Evolutionary conservation across 2,329 filamentous ascomycete genomes (phyloP), one percentile per base, ranked within the genome.

Genomic region (Ophiostoma fasciatum): DNA sequence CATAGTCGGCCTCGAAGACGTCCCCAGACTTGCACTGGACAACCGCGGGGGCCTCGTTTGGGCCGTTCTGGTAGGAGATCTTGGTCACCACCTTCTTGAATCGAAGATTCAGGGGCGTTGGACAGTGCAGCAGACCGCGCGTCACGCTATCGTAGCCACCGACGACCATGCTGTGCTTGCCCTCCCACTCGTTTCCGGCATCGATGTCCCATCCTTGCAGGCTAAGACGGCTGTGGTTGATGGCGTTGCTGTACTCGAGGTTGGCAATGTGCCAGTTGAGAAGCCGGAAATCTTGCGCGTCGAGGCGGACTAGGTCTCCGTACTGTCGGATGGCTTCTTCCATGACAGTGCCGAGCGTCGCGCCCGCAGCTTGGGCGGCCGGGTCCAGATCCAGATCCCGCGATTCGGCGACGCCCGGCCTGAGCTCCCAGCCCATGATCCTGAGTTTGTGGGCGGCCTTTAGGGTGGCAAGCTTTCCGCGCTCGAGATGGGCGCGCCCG

Each of bases 211-310:
- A 96, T 0, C 87, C 78, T 7, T 78, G 75, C 12, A 98, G 71
- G 54, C 88, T 96, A 14, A 98, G 70, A 43, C 81, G 79, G 45
- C 81, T 78, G 37, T 94, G 75, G 45, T 85, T 92, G 2, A 78
- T 82, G 2, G 90, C 90, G 54, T 96, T 98, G 43, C 88, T 92
- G 52, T 98, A 98, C 56, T 98, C 90, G 12, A 98, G 68, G 51
- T 98, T 98, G 45, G 92, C 92, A 54, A 94, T 81, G 56, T 98
- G 92, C 90, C 90, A 98, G 51, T 94, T 98, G 50, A 96, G 69
- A 13, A 98, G 64, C 31, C 90, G 74, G 56, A 93, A 78, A 50
- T 98, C 90, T 51, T 84, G 82, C 1, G 87, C 72, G 12, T 76
- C 82, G 35, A 98, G 61, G 40, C 93, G 78, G 20, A 96, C 68